phyloP scores from a whole-genome alignment of 73 alveolate species.

The Tetrahymena thermophila region DNA sequence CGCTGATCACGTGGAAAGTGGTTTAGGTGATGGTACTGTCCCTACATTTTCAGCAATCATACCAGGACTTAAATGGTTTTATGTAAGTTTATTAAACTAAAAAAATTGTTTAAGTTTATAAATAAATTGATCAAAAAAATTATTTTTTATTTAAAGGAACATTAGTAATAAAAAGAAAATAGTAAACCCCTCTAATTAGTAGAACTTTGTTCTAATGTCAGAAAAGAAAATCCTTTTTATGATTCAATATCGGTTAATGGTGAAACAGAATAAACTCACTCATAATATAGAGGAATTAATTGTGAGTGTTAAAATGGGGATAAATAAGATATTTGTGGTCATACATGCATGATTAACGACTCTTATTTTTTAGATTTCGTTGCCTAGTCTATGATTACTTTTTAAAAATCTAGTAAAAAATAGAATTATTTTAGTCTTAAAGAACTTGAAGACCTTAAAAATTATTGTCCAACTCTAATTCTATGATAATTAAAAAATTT shows the following conservation, averaged over 20 bases:
- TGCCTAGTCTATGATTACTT: background rate
- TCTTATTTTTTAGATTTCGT: background rate
- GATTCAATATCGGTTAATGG: slow-evolving; percentile 1
- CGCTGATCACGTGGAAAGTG: background rate
- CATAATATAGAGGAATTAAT: slow-evolving; percentile 11
- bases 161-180: background rate
- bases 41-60: slow-evolving; percentile 13
- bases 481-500: background rate
- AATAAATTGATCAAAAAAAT: too few species aligned
- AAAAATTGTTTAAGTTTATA: background rate
- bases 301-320: slow-evolving; percentile 9
- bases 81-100: background rate
- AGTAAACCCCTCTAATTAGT: background rate
- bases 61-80: slow-evolving; percentile 23
- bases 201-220: background rate
- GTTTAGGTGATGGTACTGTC: slow-evolving; percentile 15
- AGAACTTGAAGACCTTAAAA: background rate
- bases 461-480: background rate
- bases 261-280: background rate
- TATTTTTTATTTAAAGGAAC: background rate
- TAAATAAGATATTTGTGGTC: background rate
- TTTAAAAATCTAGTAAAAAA: background rate
- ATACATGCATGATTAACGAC: slow-evolving; percentile 20
- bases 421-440: too few species aligned
- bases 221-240: background rate